phyloP scores from a whole-genome alignment of 345 rosid genomes.

The Brassica napus region DNA sequence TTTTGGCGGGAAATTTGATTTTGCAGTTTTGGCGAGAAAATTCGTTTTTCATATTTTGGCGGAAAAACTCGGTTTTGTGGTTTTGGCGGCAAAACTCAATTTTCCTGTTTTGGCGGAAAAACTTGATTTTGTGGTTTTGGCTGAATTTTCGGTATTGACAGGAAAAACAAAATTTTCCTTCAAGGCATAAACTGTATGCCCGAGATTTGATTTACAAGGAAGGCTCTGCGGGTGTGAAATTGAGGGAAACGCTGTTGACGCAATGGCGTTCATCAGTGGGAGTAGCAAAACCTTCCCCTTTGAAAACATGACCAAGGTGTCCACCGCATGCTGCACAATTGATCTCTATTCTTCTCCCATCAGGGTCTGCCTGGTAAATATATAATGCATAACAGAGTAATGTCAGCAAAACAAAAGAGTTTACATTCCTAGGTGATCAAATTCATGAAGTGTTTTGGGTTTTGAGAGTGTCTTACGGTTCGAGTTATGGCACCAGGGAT shows the following conservation, averaged over 20 bases:
- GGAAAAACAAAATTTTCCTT: too few relatives aligned
- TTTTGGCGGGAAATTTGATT: too few relatives aligned
- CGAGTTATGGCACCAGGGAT: slow-evolving; percentile 79
- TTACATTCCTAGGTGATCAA: background rate
- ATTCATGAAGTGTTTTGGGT: background rate
- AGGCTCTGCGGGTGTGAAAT: background rate
- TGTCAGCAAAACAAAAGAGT: background rate
- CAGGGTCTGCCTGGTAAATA: slow-evolving; percentile 61
- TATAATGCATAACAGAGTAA: background rate
- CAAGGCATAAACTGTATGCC: background rate
- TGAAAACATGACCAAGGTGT: slow-evolving; percentile 84
- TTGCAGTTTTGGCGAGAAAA: too few relatives aligned
- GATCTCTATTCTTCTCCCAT: slow-evolving; percentile 76
- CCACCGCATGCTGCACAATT: slow-evolving; percentile 89
- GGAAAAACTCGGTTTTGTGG: too few relatives aligned
- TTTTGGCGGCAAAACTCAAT: too few relatives aligned
- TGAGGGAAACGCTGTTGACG: background rate
- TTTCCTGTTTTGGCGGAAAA: too few relatives aligned
- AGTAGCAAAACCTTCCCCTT: slow-evolving; percentile 76
- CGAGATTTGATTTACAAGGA: background rate
- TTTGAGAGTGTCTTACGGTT: slow-evolving; percentile 35
- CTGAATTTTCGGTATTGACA: too few relatives aligned
- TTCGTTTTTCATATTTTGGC: too few relatives aligned
- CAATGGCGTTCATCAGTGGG: slow-evolving; percentile 89
- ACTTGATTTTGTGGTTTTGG: too few relatives aligned